Evolutionary conservation across 169 alveolate species (phyloP).

Genomic region (Plasmodium falciparum): DNA sequence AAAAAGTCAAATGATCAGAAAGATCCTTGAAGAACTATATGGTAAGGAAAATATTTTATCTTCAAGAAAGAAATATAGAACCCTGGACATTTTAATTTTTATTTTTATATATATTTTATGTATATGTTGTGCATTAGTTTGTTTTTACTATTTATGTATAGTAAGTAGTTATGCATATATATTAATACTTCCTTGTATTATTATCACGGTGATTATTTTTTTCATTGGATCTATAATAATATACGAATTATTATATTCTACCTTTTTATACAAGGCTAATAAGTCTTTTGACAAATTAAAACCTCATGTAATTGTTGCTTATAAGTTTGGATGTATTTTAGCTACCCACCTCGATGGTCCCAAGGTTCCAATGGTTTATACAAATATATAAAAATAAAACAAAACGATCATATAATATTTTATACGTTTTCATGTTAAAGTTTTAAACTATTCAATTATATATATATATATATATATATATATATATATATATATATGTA

Average conservation of each 20-base stretch:
- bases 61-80: conserved; percentile 29
- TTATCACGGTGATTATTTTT: conserved; percentile 24
- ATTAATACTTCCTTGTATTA: conserved; percentile 19
- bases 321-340: conserved; percentile 58
- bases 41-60: conserved; percentile 48
- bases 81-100: conserved; percentile 24
- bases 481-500: not conserved
- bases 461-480: not conserved
- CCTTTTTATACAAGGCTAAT: conserved; percentile 24
- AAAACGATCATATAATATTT: not conserved
- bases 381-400: not conserved
- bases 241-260: conserved; percentile 35
- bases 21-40: conserved; percentile 17
- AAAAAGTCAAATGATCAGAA: conserved; percentile 26
- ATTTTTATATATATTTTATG: conserved; percentile 19
- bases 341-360: conserved; percentile 38
- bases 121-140: conserved; percentile 17
- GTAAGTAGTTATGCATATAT: conserved; percentile 1
- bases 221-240: conserved; percentile 27
- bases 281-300: conserved; percentile 19
- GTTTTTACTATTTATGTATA: conserved; percentile 6
- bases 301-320: conserved; percentile 61
- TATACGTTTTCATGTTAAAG: too few relatives aligned
- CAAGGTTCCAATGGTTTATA: conserved; percentile 50
- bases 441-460: not conserved